Evolutionary conservation across 2,329 filamentous ascomycete species (phyloP), one percentile per base, ranked within the genome.

Genomic region (Lojkania enalia): DNA sequence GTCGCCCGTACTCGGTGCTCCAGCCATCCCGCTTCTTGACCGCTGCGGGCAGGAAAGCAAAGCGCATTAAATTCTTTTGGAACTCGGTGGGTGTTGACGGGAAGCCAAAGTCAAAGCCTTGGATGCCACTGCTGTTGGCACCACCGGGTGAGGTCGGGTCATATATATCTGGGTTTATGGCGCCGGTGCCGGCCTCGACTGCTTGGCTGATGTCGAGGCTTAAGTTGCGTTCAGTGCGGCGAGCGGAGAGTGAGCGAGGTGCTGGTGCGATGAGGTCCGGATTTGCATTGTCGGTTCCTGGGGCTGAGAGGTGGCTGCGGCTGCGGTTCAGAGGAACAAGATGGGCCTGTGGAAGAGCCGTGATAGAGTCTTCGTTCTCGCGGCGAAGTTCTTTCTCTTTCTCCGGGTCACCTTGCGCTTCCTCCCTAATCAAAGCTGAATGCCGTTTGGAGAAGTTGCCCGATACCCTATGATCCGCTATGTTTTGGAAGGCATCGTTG

Each of bases 1-100:
- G 92, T 0, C 92, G 83, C 14, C 90, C 90, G 69, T 96, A 96
- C 71, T 96, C 91, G 12, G 94, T 90, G 53, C 82, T 87, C 90
- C 92, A 96, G 42, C 90, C 88, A 54, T 89, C 86, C 40, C 76
- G 75, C 54, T 75, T 75, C 63, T 72, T 70, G 49, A 74, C 60
- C 4, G 73, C 69, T 1, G 73, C 74, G 13, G 71, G 79, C 49
- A 91, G 82, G 66, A 95, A 95, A 1, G 90, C 90, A 64, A 94
- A 96, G 13, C 90, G 87, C 84, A 95, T 92, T 38, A 95, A 75
- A 57, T 83, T 90, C 77, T 91, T 92, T 64, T 95, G 90, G 70
- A 95, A 89, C 58, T 91, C 85, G 1, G 88, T 91, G 5, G 90
- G 90, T 19, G 89, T 91, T 48, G 83, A 82, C 1, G 88, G 86